Conservation (phyloP, 306 rosid species). For the Malus sieversii region DNA sequence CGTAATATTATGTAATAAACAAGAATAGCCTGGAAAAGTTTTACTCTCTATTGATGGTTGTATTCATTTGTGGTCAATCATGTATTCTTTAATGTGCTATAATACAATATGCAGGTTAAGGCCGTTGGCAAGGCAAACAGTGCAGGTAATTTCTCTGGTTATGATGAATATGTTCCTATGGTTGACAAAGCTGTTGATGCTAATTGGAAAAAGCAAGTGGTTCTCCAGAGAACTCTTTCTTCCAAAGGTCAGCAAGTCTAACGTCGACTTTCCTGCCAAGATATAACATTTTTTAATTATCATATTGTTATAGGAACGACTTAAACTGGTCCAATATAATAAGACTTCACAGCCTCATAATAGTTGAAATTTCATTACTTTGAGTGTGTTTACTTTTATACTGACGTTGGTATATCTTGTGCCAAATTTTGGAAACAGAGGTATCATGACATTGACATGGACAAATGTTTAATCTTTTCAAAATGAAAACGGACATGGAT, state of each 20-base stretch:
- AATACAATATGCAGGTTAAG: slow-evolving; percentile 46
- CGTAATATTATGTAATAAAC: background rate
- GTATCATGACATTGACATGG: background rate
- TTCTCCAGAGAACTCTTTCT: slow-evolving; percentile 42
- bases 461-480: background rate
- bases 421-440: background rate
- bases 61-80: slow-evolving; percentile 10
- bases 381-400: background rate
- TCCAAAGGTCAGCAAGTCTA: slow-evolving; percentile 48
- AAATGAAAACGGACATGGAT: background rate
- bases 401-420: background rate
- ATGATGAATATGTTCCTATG: slow-evolving; percentile 92
- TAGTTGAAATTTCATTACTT: background rate
- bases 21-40: background rate
- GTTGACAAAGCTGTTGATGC: slow-evolving; percentile 96
- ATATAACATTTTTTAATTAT: background rate
- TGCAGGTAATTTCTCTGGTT: slow-evolving; percentile 56
- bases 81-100: background rate
- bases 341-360: background rate
- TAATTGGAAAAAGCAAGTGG: slow-evolving; percentile 62
- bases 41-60: background rate
- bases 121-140: slow-evolving; percentile 59
- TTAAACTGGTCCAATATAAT: background rate
- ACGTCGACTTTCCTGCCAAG: background rate
- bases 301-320: background rate